Percentiles rank a stretch among this genome's conserved stretches.
Evolutionary conservation across 805 yeast genomes (phyloP).

Genomic region (Saturnispora besseyi): DNA sequence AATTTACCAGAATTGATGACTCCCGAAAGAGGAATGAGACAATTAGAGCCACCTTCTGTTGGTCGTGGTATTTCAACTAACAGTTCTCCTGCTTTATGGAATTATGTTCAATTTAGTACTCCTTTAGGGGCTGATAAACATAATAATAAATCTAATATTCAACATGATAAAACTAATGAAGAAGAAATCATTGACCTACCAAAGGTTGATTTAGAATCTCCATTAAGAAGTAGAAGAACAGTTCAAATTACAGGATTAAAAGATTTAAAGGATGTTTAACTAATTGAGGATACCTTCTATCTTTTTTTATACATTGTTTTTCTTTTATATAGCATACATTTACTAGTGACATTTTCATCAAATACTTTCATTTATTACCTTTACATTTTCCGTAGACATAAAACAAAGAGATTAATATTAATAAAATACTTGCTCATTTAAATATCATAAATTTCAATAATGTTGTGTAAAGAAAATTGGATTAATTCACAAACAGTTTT

Average conservation of each 20-base stretch:
- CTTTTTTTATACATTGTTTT: not conserved
- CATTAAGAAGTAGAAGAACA: slow-evolving; percentile 19
- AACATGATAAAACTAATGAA: not conserved
- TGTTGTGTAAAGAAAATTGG: slow-evolving; percentile 12
- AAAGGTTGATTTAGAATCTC: slow-evolving; percentile 24
- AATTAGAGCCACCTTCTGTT: slow-evolving; percentile 22
- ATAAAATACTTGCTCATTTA: not conserved
- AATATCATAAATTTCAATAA: not conserved
- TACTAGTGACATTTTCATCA: not conserved
- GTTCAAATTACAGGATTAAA: slow-evolving; percentile 25
- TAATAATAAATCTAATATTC: not conserved
- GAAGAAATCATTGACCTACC: slow-evolving; percentile 3
- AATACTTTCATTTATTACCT: not conserved
- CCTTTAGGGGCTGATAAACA: slow-evolving; percentile 23
- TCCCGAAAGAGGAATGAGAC: slow-evolving; percentile 45
- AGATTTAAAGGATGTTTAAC: slow-evolving; percentile 39
- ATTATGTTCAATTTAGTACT: slow-evolving; percentile 65
- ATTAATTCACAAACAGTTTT: slow-evolving; percentile 13
- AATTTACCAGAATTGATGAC: slow-evolving; percentile 53
- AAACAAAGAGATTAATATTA: not conserved
- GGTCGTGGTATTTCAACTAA: slow-evolving; percentile 36
- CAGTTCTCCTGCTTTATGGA: slow-evolving; percentile 90
- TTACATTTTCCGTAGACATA: not conserved
- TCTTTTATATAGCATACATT: not conserved
- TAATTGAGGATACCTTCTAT: slow-evolving; percentile 36